Conservation (phyloP, 1,284 basidiomycete species). For the Vanrija pseudolonga region DNA sequence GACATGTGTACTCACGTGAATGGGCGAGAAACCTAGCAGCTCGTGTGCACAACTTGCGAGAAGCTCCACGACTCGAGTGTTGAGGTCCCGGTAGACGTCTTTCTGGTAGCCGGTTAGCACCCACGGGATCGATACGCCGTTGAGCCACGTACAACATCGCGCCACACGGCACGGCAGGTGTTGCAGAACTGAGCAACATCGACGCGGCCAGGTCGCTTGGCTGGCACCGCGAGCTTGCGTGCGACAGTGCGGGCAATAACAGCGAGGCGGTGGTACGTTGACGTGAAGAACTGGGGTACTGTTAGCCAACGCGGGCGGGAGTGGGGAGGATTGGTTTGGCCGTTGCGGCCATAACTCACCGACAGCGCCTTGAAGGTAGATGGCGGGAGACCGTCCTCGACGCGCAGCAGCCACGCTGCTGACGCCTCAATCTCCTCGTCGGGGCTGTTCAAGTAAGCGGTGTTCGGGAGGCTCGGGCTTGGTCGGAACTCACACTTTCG, state of each 20-base stretch:
- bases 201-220: slow-evolving; percentile 21
- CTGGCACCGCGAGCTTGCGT: slow-evolving; percentile 16
- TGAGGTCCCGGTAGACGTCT: slow-evolving; percentile 14
- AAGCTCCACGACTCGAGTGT: slow-evolving; percentile 4
- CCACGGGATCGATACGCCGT: background rate
- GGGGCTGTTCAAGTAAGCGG: slow-evolving; percentile 12
- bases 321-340: no score
- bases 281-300: slow-evolving; percentile 18
- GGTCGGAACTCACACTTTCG: slow-evolving; percentile 27
- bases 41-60: slow-evolving; percentile 13
- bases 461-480: background rate
- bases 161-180: slow-evolving; percentile 19
- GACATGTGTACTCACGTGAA: slow-evolving; percentile 25
- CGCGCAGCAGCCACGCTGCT: slow-evolving; percentile 20
- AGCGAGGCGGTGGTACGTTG: slow-evolving; percentile 19
- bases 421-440: slow-evolving; percentile 25
- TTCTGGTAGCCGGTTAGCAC: slow-evolving; percentile 3
- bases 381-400: slow-evolving; percentile 14
- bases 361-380: slow-evolving; percentile 21
- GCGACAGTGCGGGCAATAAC: slow-evolving; percentile 21
- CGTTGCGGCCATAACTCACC: background rate
- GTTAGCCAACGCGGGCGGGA: no score
- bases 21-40: slow-evolving; percentile 32
- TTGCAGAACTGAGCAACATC: slow-evolving; percentile 24
- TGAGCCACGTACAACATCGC: slow-evolving; percentile 16